These are phyloP conservation scores for Xylariaceae sp. DNA, from an alignment of 2,329 filamentous ascomycete species.

Conservation along the genomic window DNA sequence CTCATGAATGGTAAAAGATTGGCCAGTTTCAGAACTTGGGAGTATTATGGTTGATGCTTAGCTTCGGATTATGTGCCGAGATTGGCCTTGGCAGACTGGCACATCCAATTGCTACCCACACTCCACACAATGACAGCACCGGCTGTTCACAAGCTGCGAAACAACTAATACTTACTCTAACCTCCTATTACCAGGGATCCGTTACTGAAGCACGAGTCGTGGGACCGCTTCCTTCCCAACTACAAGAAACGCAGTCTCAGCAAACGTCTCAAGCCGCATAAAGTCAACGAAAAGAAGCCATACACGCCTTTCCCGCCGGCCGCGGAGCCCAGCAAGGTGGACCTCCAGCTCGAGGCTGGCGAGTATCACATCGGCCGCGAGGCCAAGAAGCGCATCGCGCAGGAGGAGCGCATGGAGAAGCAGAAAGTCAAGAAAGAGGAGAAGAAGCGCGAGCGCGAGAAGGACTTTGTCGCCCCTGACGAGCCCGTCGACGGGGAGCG, in stretches of 20 bases:
- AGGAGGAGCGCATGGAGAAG: conserved; percentile 76
- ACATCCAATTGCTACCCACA: neutral
- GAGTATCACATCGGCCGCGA: conserved; percentile 95
- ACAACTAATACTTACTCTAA: conserved; percentile 3
- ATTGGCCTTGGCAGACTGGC: neutral
- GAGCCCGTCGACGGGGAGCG: conserved; percentile 54
- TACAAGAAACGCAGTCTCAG: conserved; percentile 92
- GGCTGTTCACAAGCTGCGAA: neutral
- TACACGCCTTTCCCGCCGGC: conserved; percentile 97
- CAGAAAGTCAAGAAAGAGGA: conserved; percentile 85
- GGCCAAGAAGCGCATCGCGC: conserved; percentile 78
- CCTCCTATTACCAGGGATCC: conserved; percentile 9
- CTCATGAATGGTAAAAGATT: neutral
- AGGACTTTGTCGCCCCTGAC: conserved; percentile 82
- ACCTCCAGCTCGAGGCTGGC: conserved; percentile 94
- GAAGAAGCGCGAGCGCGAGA: conserved; percentile 77
- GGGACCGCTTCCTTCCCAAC: conserved; percentile 71
- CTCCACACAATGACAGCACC: neutral
- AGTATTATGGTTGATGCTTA: neutral
- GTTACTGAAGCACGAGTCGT: conserved; percentile 18
- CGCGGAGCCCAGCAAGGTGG: conserved; percentile 98
- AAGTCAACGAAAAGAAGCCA: conserved; percentile 89
- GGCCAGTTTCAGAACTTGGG: neutral
- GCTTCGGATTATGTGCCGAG: neutral
- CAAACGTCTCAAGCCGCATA: conserved; percentile 76